These are phyloP conservation scores for Lyophyllum decastes DNA, from an alignment of 768 basidiomycete species.

Conservation along the genomic window DNA sequence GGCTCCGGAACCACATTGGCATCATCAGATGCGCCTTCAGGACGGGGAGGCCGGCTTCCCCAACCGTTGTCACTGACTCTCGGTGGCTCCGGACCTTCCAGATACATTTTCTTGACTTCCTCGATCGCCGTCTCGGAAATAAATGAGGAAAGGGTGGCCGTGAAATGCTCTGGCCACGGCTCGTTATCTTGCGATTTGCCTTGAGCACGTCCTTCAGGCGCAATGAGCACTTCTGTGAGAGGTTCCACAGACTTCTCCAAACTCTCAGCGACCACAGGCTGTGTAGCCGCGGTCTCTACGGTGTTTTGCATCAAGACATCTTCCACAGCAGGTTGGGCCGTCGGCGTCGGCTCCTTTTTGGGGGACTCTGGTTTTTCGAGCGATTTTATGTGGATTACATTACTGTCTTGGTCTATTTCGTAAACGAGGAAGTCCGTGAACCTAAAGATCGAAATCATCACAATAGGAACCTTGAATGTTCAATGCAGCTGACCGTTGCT, in stretches of 20 bases:
- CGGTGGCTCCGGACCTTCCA: slow-evolving; percentile 83
- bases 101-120: slow-evolving; percentile 69
- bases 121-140: slow-evolving; percentile 61
- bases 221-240: slow-evolving; percentile 5
- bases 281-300: slow-evolving; percentile 8
- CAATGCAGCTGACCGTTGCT: slow-evolving; percentile 72
- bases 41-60: slow-evolving; percentile 49
- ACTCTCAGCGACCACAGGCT: too few relatives aligned
- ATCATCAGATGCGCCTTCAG: slow-evolving; percentile 16
- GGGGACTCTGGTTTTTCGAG: slow-evolving; percentile 68
- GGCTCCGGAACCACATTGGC: slow-evolving; percentile 16
- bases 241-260: slow-evolving; percentile 4
- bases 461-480: not conserved
- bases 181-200: slow-evolving; percentile 29
- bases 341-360: slow-evolving; percentile 37
- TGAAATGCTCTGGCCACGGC: slow-evolving; percentile 70
- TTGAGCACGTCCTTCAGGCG: slow-evolving; percentile 9
- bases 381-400: slow-evolving; percentile 80
- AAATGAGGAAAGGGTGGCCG: slow-evolving; percentile 56
- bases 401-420: slow-evolving; percentile 82
- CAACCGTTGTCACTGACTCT: slow-evolving; percentile 76
- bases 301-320: slow-evolving; percentile 23
- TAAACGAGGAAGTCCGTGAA: slow-evolving; percentile 97
- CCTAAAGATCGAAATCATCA: slow-evolving; percentile 37
- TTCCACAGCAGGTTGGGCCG: slow-evolving; percentile 13